These are phyloP conservation scores for Podosphaera leucotricha DNA, from an alignment of 2,329 filamentous ascomycete genomes.

Conservation along the genomic window DNA sequence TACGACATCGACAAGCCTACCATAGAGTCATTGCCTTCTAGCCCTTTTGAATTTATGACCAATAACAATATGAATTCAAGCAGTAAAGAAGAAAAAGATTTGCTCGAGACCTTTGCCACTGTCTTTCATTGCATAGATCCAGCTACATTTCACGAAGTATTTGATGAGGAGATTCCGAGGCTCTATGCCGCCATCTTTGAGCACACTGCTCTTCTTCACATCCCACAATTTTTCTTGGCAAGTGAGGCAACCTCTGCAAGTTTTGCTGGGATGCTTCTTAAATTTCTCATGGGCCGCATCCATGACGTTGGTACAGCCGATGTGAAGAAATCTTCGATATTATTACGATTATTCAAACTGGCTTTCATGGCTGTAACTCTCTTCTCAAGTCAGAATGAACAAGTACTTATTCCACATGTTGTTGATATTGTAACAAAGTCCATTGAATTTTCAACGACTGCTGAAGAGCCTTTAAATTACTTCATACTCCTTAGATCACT, in stretches of 20 bases:
- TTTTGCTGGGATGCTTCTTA: slow-evolving; percentile 92
- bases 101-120: slow-evolving; percentile 91
- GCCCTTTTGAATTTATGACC: slow-evolving; percentile 75
- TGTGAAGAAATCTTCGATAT: slow-evolving; percentile 74
- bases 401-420: slow-evolving; percentile 83
- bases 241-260: slow-evolving; percentile 93
- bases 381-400: slow-evolving; percentile 85
- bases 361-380: slow-evolving; percentile 98
- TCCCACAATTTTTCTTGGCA: slow-evolving; percentile 96
- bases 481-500: slow-evolving; percentile 80
- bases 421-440: slow-evolving; percentile 95
- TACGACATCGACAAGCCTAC: slow-evolving; percentile 71
- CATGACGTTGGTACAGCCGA: slow-evolving; percentile 85
- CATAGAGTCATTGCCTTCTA: slow-evolving; percentile 49
- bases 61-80: slow-evolving; percentile 90
- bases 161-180: slow-evolving; percentile 88
- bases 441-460: slow-evolving; percentile 84
- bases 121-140: slow-evolving; percentile 98
- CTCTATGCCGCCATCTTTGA: slow-evolving; percentile 97
- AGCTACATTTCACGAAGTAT: slow-evolving; percentile 95
- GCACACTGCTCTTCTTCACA: slow-evolving; percentile 77
- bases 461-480: slow-evolving; percentile 96
- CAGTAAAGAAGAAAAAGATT: slow-evolving; percentile 87
- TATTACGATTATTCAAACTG: slow-evolving; percentile 85
- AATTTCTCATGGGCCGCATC: slow-evolving; percentile 92